Evolutionary conservation across 495 filamentous ascomycete species (phyloP), one percentile per base, ranked within the genome.

Genomic region (Alectoria sarmentosa): DNA sequence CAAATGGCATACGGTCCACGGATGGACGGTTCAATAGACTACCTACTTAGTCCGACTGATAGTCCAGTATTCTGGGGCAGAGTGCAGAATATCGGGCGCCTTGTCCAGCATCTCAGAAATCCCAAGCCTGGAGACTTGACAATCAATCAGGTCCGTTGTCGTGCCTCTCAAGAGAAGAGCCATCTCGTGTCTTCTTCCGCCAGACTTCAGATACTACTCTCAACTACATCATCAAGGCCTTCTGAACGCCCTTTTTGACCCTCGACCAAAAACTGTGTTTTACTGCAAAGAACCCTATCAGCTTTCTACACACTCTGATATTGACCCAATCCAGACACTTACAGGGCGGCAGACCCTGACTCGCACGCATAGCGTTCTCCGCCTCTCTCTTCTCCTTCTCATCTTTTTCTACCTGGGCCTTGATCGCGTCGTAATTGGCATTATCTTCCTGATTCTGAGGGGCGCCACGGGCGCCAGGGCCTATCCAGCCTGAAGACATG

Each of bases 341-440:
- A 67, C 66, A 37, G 0, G 66, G 66, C 36, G 49, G 58, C 30
- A 60, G 39, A 9, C 66, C 66, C 62, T 60, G 21, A 55, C 66
- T 67, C 11, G 55, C 26, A 1, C 66, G 54, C 19, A 32, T 55
- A 26, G 57, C 66, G 56, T 67, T 67, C 32, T 64, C 61, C 21
- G 30, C 37, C 36, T 67, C 66, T 2, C 44, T 52, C 57, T 49
- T 67, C 36, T 82, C 76, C 34, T 76, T 71, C 46, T 80, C 74
- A 15, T 77, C 77, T 34, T 75, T 76, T 41, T 82, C 76, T 59
- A 77, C 70, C 37, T 64, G 58, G 23, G 76, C 77, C 44, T 81
- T 78, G 28, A 73, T 68, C 37, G 74, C 67, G 55, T 67, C 67
- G 48, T 77, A 74, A 37, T 71, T 69, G 21, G 76, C 78, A 38